These are phyloP conservation scores for Bipolaris oryzae DNA, from an alignment of 2,329 filamentous ascomycete genomes.

Conservation along the genomic window DNA sequence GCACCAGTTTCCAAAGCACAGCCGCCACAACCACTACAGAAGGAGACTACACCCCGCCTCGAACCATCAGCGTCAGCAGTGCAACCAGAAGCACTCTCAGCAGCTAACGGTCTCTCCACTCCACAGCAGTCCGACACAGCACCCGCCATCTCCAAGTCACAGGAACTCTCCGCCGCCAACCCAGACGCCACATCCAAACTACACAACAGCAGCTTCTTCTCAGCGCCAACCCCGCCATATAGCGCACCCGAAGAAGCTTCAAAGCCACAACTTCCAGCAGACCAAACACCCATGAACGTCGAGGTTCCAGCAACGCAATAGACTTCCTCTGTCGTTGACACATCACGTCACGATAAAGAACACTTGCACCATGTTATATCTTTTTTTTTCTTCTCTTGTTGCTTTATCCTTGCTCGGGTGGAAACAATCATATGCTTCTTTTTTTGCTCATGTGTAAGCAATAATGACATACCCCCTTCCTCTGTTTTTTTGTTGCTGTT, in stretches of 20 bases:
- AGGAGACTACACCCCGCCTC: slow-evolving; percentile 2
- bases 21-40: slow-evolving; percentile 7
- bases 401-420: background rate
- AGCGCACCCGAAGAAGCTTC: slow-evolving; percentile 24
- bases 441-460: no score
- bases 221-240: slow-evolving; percentile 33
- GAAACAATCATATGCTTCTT: no score
- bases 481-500: no score
- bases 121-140: slow-evolving; percentile 4
- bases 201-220: slow-evolving; percentile 18
- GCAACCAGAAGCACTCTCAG: background rate
- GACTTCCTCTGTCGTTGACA: background rate
- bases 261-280: slow-evolving; percentile 6
- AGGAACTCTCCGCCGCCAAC: slow-evolving; percentile 5
- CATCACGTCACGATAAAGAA: no score
- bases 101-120: slow-evolving; percentile 13
- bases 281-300: background rate
- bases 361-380: no score
- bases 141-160: slow-evolving; percentile 4
- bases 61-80: slow-evolving; percentile 3
- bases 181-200: slow-evolving; percentile 16
- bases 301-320: background rate
- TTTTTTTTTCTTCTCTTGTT: background rate
- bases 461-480: no score
- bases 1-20: background rate